Conservation (phyloP, 805 yeast species). For the Saccharomycopsis synnaedendra region DNA sequence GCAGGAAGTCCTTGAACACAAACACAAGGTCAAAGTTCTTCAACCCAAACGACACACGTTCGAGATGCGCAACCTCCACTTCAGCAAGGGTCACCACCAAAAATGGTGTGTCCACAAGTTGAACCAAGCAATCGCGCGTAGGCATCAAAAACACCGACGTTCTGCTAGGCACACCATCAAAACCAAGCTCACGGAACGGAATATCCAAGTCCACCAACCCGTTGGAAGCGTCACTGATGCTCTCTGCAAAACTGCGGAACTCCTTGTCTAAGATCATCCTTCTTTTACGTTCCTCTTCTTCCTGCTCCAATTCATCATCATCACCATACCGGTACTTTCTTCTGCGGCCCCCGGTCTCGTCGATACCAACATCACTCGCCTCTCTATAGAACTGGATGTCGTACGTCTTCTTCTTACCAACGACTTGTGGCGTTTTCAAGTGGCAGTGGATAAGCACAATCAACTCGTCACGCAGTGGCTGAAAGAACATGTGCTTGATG, state of each 20-base stretch:
- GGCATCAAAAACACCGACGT: constrained; percentile 94
- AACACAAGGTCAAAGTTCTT: constrained; percentile 96
- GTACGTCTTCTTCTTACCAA: constrained; percentile 90
- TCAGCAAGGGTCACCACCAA: constrained; percentile 84
- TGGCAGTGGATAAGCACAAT: constrained; percentile 89
- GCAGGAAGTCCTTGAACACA: constrained; percentile 81
- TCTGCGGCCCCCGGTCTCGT: constrained; percentile 92
- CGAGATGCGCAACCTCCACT: constrained; percentile 89
- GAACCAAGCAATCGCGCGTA: constrained; percentile 92
- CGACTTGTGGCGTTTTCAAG: constrained; percentile 83
- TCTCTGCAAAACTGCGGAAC: constrained; percentile 79
- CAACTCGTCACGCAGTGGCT: constrained; percentile 91
- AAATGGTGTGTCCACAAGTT: constrained; percentile 90
- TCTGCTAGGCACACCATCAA: constrained; percentile 94
- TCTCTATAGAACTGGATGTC: constrained; percentile 96
- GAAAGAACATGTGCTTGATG: constrained; percentile 88
- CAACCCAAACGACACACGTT: constrained; percentile 94
- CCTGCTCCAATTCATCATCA: constrained; percentile 97
- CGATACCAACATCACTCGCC: constrained; percentile 91
- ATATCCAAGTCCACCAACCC: constrained; percentile 82
- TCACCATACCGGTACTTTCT: constrained; percentile 86
- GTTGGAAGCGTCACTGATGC: constrained; percentile 77
- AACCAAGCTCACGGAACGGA: constrained; percentile 93
- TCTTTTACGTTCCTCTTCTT: constrained; percentile 93
- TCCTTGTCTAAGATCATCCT: constrained; percentile 86